These are phyloP conservation scores for Cryphonectria carpinicola DNA, from an alignment of 2,329 filamentous ascomycete genomes.

Conservation along the genomic window DNA sequence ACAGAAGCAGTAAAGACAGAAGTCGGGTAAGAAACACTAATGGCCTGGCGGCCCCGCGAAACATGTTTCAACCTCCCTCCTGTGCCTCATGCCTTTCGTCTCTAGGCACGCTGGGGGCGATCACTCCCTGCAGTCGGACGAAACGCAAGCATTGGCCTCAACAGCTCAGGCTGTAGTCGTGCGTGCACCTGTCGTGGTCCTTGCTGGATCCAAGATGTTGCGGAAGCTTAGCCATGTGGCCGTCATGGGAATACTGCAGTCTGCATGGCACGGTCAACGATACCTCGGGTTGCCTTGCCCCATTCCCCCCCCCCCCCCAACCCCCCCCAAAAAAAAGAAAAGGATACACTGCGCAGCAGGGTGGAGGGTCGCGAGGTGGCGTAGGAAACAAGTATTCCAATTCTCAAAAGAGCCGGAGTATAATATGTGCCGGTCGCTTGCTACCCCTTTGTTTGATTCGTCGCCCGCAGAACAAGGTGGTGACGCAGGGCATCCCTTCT, in stretches of 20 bases:
- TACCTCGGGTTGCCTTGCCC: not conserved
- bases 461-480: not conserved
- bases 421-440: not conserved
- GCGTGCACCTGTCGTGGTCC: not conserved
- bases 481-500: not conserved
- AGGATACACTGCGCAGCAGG: not conserved
- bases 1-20: not conserved
- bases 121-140: not conserved
- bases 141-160: not conserved
- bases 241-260: not conserved
- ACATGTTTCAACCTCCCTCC: slow-evolving; percentile 9
- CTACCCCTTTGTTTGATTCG: not conserved
- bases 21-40: not conserved
- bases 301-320: no score
- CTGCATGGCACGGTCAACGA: not conserved
- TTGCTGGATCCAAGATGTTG: not conserved
- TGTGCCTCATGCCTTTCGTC: slow-evolving; percentile 3
- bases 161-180: not conserved
- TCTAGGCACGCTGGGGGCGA: not conserved
- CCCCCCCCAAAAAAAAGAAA: not conserved
- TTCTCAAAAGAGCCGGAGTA: not conserved
- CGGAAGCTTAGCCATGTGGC: not conserved
- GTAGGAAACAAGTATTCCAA: not conserved
- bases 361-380: not conserved
- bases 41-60: not conserved